Conservation (phyloP, 2,329 filamentous ascomycete genomes). For the Zarea fungicola region DNA sequence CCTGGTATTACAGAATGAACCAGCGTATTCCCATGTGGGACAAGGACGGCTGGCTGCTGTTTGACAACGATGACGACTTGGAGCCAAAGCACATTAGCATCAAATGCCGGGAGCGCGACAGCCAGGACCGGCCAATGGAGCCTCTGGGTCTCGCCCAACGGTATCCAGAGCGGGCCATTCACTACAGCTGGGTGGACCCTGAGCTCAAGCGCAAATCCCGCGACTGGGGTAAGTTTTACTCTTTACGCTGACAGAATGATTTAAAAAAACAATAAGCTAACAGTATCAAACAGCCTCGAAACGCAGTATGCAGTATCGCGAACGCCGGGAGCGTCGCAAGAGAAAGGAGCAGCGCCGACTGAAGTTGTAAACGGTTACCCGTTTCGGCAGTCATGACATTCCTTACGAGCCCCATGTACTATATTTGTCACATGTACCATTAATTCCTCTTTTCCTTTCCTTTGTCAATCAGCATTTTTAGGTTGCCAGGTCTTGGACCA, state of each 20-base stretch:
- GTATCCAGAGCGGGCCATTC: slow-evolving; percentile 43
- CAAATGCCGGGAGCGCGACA: slow-evolving; percentile 35
- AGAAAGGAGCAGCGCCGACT: slow-evolving; percentile 33
- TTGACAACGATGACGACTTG: slow-evolving; percentile 34
- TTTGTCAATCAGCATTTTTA: neutral
- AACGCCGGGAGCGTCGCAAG: slow-evolving; percentile 32
- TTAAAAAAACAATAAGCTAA: slow-evolving; percentile 16
- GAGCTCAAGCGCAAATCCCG: slow-evolving; percentile 33
- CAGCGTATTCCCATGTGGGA: slow-evolving; percentile 36
- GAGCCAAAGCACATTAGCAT: slow-evolving; percentile 33
- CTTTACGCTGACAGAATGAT: neutral
- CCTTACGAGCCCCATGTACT: slow-evolving; percentile 14
- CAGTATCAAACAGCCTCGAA: slow-evolving; percentile 25
- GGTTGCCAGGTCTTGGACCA: neutral
- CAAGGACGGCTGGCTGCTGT: slow-evolving; percentile 34
- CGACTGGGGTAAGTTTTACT: slow-evolving; percentile 34
- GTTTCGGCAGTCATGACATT: slow-evolving; percentile 12
- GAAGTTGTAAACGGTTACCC: slow-evolving; percentile 25
- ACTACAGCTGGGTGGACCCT: slow-evolving; percentile 39
- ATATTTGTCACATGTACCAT: slow-evolving; percentile 12
- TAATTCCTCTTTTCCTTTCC: neutral
- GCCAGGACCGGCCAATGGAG: slow-evolving; percentile 31
- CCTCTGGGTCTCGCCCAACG: slow-evolving; percentile 35
- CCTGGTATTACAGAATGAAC: slow-evolving; percentile 41
- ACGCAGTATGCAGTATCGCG: slow-evolving; percentile 30